Conservation (phyloP, 352 stramenopile species). For the Thalassiosira mediterranea region DNA sequence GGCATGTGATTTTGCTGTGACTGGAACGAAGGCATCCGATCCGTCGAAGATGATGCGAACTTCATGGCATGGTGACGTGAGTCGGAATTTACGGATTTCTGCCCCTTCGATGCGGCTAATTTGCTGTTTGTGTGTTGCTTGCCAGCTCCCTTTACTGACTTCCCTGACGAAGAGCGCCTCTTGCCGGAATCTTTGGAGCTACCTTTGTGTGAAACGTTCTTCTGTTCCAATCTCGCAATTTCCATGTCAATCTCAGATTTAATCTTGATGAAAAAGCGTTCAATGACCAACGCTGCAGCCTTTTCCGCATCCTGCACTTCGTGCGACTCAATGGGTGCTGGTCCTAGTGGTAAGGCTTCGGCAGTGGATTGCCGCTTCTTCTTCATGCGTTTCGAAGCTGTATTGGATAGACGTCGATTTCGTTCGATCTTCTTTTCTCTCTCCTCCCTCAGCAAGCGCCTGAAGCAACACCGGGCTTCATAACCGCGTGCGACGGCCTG, state of each 20-base stretch:
- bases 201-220: conserved; percentile 9
- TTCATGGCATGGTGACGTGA: conserved; percentile 3
- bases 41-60: background rate
- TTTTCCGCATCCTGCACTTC: conserved; percentile 21
- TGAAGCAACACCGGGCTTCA: background rate
- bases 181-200: background rate
- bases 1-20: too few relatives aligned
- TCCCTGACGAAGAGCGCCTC: background rate
- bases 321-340: background rate
- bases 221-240: conserved; percentile 26
- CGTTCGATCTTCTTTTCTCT: conserved; percentile 3
- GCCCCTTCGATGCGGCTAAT: conserved; percentile 1
- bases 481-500: conserved; percentile 15
- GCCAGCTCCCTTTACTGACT: background rate
- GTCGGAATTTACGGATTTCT: background rate
- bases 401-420: too few relatives aligned
- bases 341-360: too few relatives aligned
- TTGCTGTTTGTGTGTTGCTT: background rate
- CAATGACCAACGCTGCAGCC: conserved; percentile 39
- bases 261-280: conserved; percentile 52
- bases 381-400: too few relatives aligned
- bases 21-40: conserved; percentile 7
- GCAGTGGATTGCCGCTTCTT: too few relatives aligned
- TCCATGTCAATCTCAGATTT: conserved; percentile 52
- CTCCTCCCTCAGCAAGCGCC: conserved; percentile 5